Conservation (phyloP, 2,329 filamentous ascomycete species). For the Aspergillus latus region DNA sequence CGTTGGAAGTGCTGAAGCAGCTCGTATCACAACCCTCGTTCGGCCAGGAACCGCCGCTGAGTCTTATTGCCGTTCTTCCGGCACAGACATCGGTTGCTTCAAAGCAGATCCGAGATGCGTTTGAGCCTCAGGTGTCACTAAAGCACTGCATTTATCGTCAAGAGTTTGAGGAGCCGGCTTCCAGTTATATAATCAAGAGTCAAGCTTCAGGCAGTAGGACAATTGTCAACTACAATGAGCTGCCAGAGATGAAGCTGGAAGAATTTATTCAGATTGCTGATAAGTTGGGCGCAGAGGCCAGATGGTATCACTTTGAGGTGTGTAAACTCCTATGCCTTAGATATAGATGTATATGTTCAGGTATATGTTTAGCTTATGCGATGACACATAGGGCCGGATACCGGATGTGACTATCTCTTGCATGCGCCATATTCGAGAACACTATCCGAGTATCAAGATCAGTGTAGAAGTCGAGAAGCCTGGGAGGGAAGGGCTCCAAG, state of each 20-base stretch:
- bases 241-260: constrained; percentile 64
- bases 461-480: constrained; percentile 76
- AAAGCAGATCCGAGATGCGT: constrained; percentile 54
- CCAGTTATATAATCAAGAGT: constrained; percentile 69
- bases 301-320: constrained; percentile 74
- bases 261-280: constrained; percentile 58
- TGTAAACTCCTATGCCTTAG: constrained; percentile 2
- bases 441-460: constrained; percentile 50
- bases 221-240: constrained; percentile 67
- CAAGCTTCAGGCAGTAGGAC: constrained; percentile 61
- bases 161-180: constrained; percentile 57
- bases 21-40: constrained; percentile 42
- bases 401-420: constrained; percentile 61
- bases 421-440: constrained; percentile 56
- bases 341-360: background rate
- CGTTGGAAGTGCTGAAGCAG: constrained; percentile 68
- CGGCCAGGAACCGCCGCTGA: constrained; percentile 26
- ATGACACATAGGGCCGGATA: constrained; percentile 57
- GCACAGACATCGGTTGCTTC: constrained; percentile 52
- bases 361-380: background rate
- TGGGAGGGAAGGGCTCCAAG: constrained; percentile 57
- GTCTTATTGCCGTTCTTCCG: constrained; percentile 54
- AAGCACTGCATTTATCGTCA: constrained; percentile 61
- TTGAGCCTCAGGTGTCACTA: constrained; percentile 53
- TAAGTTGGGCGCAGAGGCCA: constrained; percentile 35